Base-by-base conservation (phyloP, 768 basidiomycete genomes). In the Mycena chlorophos region DNA sequence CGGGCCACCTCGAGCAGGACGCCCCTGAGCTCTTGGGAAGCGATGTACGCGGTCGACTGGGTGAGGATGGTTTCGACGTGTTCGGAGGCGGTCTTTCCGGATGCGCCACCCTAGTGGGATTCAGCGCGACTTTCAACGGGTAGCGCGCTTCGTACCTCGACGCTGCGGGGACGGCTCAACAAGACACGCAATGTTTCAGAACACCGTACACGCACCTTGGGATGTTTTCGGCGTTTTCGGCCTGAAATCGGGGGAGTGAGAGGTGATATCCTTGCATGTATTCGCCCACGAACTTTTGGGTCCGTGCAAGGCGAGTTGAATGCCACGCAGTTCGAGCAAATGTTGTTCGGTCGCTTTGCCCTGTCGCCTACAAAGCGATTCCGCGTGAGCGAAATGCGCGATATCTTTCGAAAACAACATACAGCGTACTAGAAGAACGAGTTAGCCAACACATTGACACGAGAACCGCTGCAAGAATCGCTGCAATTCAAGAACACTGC, bases 291-390 rank as follows among this genome's bases (percentile, higher is more conserved):
- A 12, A 40, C 45, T 25, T 27, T 46, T 13, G 45, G 12, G 20
- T 46, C 45, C 8, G 45, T 46, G n/a, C 45, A 46, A 5, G 45
- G 45, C 20, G 23, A 25, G n/a, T 46, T 46, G 45, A 46, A 46
- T 12, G 45, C 45, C 23, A 46, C 25, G 26, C 45, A 46, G 20
- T 46, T 46, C 22, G 45, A 46, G 45, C 45, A 46, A 20, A 46
- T 25, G n/a, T 27, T 27, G 20, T 27, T 27, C 4, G 45, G 23
- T 19, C 25, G 45, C 27, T 46, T 46, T n/a, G 45, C 45, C 45
- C 45, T 25, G 25, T 46, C 45, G 26, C 45, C 45, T 46, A 12
- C 12, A 25, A 10, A 10, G 10, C 10, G 34, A 37, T 34, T 17
- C 31, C 31, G 31, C 17, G 17, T 40, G 19, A 40, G 19, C 39